phyloP scores from a whole-genome alignment of 352 stramenopile genomes.

The Globisporangium nagaii region DNA sequence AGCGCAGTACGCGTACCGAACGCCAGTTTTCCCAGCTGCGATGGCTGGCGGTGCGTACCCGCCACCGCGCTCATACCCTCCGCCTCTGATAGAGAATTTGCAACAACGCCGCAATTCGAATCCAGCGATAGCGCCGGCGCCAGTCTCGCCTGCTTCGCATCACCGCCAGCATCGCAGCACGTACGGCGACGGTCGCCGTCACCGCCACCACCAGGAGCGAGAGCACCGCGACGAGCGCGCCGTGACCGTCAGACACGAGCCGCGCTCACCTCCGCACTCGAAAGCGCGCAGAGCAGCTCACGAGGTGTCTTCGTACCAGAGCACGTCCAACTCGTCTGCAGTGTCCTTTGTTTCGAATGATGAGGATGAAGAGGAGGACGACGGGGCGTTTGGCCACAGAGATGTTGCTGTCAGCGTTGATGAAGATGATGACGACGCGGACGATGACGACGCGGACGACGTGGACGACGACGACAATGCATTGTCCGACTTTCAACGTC shows the following conservation, averaged over 20 bases:
- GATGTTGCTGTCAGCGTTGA: neutral
- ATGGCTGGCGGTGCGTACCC: neutral
- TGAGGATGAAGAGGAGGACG: neutral
- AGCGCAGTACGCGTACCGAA: neutral
- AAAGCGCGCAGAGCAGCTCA: neutral
- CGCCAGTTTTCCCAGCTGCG: neutral
- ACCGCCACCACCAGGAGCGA: neutral
- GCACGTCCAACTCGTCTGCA: slow-evolving; percentile 7
- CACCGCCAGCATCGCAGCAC: neutral
- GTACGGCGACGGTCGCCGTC: neutral
- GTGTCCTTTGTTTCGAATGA: neutral
- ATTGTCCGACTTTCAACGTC: neutral
- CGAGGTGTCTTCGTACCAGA: slow-evolving; percentile 4
- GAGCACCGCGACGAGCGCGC: neutral
- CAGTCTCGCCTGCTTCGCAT: neutral
- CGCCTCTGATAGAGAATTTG: neutral
- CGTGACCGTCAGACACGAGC: neutral
- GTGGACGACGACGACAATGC: neutral
- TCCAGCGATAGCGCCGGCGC: too few relatives aligned
- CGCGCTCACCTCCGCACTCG: neutral
- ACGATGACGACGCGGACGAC: neutral
- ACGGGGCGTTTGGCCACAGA: neutral
- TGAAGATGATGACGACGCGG: neutral
- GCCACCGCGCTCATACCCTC: neutral
- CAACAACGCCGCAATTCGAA: neutral